Evolutionary conservation across 768 basidiomycete species (phyloP).

Genomic region (Grammothele lineata): DNA sequence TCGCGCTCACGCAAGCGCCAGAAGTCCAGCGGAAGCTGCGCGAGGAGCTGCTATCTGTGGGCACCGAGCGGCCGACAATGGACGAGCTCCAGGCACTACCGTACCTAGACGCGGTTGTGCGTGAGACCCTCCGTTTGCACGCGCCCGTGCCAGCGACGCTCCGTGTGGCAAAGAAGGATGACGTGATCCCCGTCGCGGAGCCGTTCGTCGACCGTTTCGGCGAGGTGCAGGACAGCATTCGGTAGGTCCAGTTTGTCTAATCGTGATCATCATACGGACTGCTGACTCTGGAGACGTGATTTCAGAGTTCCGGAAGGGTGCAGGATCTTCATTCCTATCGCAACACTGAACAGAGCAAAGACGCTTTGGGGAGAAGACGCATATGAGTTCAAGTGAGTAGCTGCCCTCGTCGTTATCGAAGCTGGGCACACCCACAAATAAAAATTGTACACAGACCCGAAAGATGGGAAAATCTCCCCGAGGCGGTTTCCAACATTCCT

Average conservation of each 20-base stretch:
- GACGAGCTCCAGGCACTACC: constrained; percentile 61
- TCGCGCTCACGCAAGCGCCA: constrained; percentile 32
- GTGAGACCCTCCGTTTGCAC: constrained; percentile 54
- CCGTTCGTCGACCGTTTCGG: constrained; percentile 22
- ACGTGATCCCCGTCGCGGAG: constrained; percentile 44
- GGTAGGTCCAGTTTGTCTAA: constrained; percentile 21
- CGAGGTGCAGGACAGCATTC: constrained; percentile 11
- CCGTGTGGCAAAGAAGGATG: constrained; percentile 39
- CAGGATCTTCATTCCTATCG: constrained; percentile 44
- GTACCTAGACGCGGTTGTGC: constrained; percentile 61
- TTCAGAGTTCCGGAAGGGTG: constrained; percentile 22
- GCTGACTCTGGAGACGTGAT: not conserved
- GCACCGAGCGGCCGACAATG: constrained; percentile 50
- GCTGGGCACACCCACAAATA: too few species aligned
- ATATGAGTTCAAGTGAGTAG: constrained; percentile 50
- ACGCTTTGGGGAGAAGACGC: constrained; percentile 62
- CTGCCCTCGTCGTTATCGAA: too few species aligned
- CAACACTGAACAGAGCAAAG: constrained; percentile 46
- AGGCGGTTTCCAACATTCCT: constrained; percentile 42
- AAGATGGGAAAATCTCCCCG: constrained; percentile 50
- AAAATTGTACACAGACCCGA: too few species aligned
- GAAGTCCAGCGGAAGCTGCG: constrained; percentile 34
- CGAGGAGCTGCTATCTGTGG: constrained; percentile 35
- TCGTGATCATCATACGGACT: constrained; percentile 14
- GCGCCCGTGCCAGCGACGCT: constrained; percentile 46